Evolutionary conservation across 176 grass and related monocot species (phyloP).

Genomic region (Puccinellia tenuiflora): DNA sequence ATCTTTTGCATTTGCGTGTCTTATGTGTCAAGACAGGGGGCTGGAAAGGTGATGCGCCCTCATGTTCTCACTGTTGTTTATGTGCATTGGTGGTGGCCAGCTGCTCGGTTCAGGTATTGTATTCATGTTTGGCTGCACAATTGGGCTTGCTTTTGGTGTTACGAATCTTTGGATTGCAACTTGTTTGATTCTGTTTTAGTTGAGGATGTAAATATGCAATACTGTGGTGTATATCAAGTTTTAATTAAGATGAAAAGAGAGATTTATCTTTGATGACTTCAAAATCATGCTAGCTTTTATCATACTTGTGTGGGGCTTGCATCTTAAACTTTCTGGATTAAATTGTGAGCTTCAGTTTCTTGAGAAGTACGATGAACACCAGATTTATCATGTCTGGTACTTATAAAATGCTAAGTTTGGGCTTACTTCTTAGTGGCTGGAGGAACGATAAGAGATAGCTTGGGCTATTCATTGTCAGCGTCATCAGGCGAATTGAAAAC

Average conservation of each 20-base stretch:
- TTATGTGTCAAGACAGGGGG: constrained; percentile 17
- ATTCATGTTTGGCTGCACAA: not conserved
- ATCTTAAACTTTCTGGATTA: not conserved
- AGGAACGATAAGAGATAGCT: not conserved
- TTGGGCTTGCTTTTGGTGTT: not conserved
- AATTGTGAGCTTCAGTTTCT: not conserved
- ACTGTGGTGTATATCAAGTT: not conserved
- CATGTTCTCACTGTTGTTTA: not conserved
- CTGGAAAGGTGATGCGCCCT: not conserved
- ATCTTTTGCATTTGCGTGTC: constrained; percentile 3
- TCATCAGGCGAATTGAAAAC: not conserved
- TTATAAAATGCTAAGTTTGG: not conserved
- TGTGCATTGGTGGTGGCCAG: not conserved
- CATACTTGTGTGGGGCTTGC: not conserved
- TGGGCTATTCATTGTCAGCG: not conserved
- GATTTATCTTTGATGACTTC: not conserved
- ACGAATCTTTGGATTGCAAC: not conserved
- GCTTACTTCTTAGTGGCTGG: not conserved
- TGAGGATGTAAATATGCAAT: not conserved
- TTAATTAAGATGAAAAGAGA: not conserved
- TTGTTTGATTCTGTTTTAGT: not conserved
- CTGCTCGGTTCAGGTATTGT: constrained; percentile 24
- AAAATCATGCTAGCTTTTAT: not conserved
- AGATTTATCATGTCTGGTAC: not conserved
- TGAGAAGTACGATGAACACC: not conserved